Percentiles rank a stretch among this genome's conserved stretches.
Conservation (phyloP, 75 land plant genomes). For the Azolla pinnata region DNA sequence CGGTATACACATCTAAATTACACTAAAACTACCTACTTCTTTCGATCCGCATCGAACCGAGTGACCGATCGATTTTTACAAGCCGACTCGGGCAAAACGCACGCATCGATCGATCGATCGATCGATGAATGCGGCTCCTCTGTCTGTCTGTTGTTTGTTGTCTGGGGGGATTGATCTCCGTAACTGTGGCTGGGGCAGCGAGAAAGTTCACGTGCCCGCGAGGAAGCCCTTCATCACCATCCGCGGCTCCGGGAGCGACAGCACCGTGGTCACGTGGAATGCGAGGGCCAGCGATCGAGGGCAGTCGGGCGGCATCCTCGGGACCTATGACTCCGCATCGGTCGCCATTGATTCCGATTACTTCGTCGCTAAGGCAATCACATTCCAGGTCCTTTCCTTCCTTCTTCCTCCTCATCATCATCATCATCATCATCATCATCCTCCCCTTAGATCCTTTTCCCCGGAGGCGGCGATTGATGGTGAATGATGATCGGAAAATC, state of each 20-base stretch:
- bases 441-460: no score
- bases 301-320: slow-evolving; percentile 26
- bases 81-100: no score
- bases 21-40: no score
- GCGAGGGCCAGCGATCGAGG: slow-evolving; percentile 50
- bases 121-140: not conserved
- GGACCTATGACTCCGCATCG: slow-evolving; percentile 59
- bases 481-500: no score
- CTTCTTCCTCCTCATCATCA: no score
- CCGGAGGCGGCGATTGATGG: no score
- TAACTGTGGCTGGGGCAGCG: slow-evolving; percentile 47
- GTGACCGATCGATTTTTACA: no score
- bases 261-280: slow-evolving; percentile 60
- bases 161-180: not conserved
- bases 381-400: slow-evolving; percentile 45
- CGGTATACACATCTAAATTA: slow-evolving; percentile 44
- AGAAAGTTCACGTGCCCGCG: slow-evolving; percentile 55
- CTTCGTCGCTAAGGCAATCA: slow-evolving; percentile 63
- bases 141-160: not conserved
- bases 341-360: slow-evolving; percentile 59
- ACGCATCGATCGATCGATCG: not conserved
- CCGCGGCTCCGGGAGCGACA: slow-evolving; percentile 18
- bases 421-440: no score
- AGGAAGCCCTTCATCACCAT: slow-evolving; percentile 62
- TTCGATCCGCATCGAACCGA: no score